Percentiles rank a stretch among this genome's conserved stretches.
These are phyloP conservation scores for Colletotrichum caudatum DNA, from an alignment of 2,329 filamentous ascomycete species.

Conservation along the genomic window DNA sequence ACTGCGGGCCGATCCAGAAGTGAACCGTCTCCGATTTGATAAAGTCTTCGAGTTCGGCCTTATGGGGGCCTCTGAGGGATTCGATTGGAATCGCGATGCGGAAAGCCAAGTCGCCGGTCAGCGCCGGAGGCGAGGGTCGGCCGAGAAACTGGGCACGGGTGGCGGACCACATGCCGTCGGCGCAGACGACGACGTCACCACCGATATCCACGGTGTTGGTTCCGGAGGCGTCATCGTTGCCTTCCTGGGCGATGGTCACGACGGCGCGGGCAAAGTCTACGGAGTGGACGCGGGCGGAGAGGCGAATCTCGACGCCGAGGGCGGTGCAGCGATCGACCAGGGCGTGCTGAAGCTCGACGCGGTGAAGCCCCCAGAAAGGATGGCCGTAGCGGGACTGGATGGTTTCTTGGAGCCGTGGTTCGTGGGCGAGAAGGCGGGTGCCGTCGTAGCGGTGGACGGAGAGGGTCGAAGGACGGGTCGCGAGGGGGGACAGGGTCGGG, in stretches of 20 bases:
- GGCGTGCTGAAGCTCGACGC: conserved; percentile 60
- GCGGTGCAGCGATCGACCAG: conserved; percentile 54
- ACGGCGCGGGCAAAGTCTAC: conserved; percentile 43
- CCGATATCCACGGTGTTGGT: conserved; percentile 44
- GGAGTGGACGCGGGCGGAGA: conserved; percentile 27
- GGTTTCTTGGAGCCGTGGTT: conserved; percentile 29
- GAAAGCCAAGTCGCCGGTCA: conserved; percentile 69
- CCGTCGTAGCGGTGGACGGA: conserved; percentile 43
- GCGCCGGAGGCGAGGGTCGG: conserved; percentile 56
- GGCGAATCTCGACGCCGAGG: conserved; percentile 52
- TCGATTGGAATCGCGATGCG: conserved; percentile 62
- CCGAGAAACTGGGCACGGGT: conserved; percentile 60
- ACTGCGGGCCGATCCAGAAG: conserved; percentile 65
- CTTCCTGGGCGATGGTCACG: conserved; percentile 47
- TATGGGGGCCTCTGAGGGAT: conserved; percentile 58
- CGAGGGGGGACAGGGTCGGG: conserved; percentile 33
- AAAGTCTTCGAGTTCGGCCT: conserved; percentile 55
- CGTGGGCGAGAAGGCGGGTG: conserved; percentile 41
- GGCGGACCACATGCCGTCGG: conserved; percentile 60
- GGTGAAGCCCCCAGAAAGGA: conserved; percentile 63
- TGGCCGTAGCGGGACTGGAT: conserved; percentile 36
- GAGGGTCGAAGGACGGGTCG: conserved; percentile 38
- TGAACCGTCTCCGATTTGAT: conserved; percentile 62
- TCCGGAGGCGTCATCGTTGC: conserved; percentile 43
- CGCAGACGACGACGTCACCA: conserved; percentile 60